phyloP scores from a whole-genome alignment of 202 grass and related monocot genomes.

The Bolboschoenoplectus hybrid region DNA sequence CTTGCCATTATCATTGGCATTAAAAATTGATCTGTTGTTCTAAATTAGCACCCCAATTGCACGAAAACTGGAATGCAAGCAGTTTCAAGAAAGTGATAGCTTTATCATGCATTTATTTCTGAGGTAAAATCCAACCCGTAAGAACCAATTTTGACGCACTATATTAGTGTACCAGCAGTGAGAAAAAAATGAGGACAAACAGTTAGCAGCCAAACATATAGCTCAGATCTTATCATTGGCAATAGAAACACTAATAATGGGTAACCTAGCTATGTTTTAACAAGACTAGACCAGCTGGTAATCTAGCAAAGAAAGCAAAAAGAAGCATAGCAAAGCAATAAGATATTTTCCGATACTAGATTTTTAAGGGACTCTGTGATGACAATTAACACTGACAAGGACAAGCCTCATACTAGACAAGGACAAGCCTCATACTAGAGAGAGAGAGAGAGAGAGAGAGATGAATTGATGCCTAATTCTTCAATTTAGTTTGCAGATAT shows the following conservation, averaged over 20 bases:
- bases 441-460: neutral
- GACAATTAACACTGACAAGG: neutral
- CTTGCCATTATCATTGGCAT: neutral
- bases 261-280: neutral
- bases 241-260: neutral
- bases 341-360: neutral
- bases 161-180: neutral
- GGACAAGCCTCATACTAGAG: neutral
- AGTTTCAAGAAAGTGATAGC: neutral
- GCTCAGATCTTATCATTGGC: neutral
- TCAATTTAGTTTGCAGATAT: neutral
- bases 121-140: constrained; percentile 10
- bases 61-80: neutral
- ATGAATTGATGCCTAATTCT: neutral
- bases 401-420: neutral
- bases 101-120: neutral
- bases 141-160: neutral
- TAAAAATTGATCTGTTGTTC: neutral
- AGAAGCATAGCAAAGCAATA: neutral
- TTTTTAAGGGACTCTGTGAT: neutral
- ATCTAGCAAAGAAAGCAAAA: neutral
- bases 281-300: neutral
- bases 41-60: neutral
- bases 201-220: neutral
- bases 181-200: neutral